Evolutionary conservation across 768 basidiomycete genomes (phyloP), one percentile per base, ranked within the genome.

Genomic region (Gloeopeniophorella convolvens): DNA sequence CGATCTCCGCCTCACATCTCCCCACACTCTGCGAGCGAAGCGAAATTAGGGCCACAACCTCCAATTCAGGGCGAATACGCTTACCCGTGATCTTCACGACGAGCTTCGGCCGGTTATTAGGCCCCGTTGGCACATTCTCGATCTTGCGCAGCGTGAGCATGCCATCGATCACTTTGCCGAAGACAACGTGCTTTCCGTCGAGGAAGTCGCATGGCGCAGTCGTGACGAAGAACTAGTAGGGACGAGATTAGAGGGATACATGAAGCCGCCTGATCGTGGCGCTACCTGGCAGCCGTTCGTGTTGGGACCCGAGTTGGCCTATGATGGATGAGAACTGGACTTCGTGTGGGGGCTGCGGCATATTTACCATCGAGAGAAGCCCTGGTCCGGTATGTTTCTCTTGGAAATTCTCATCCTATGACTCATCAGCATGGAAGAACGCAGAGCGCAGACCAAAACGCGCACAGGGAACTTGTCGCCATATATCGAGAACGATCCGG

Each of bases 211-310:
- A 95, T 59, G 89, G 86, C 8, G 82, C 89, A 1, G 90, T 93
- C 0, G 96, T 99, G 63, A 99, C 84, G 75, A 99, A 99, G 73
- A 98, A 99, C 80, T 95, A 34, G 2, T n/a, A n/a, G n/a, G n/a
- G n/a, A n/a, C n/a, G n/a, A n/a, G n/a, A n/a, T n/a, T n/a, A n/a
- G n/a, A n/a, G n/a, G n/a, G n/a, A n/a, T n/a, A n/a, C n/a, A n/a
- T n/a, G n/a, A 9, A 31, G 41, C 24, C 4, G 12, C 13, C 18
- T 45, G n/a, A n/a, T 39, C 15, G 20, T 18, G 36, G 27, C 60
- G 69, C 28, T 52, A 80, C 80, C 67, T 91, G 92, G 66, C 90
- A 94, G 2, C 94, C 95, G 57, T 97, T 98, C 12, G 92, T 94
- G 62, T 90, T 85, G 2, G 87, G 79, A 5, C 95, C 95, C 0